Conservation (phyloP, 2,329 filamentous ascomycete genomes). For the Onygena corvina region DNA sequence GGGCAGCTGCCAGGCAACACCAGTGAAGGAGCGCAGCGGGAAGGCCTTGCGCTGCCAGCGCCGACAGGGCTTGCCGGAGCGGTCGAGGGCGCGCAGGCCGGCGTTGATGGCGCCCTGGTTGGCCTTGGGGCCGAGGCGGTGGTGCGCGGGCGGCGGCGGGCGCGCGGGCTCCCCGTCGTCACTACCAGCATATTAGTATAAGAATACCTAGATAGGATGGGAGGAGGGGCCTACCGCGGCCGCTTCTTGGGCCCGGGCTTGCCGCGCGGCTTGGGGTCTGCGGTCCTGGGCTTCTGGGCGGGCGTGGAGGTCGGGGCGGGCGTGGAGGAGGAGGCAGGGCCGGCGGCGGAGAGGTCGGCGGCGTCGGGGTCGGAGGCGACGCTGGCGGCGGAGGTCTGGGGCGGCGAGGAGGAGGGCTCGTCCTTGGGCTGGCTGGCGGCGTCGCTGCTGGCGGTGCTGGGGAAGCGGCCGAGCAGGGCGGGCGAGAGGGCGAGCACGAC, state of each 20-base stretch:
- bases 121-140: slow-evolving; percentile 90
- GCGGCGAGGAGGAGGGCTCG: slow-evolving; percentile 27
- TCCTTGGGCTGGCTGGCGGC: slow-evolving; percentile 18
- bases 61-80: slow-evolving; percentile 80
- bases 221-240: slow-evolving; percentile 58
- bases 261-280: slow-evolving; percentile 63
- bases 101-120: slow-evolving; percentile 97
- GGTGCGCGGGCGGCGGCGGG: slow-evolving; percentile 41
- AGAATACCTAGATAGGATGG: not conserved
- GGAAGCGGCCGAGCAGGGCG: slow-evolving; percentile 27
- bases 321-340: slow-evolving; percentile 29
- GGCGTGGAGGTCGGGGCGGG: slow-evolving; percentile 33
- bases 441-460: slow-evolving; percentile 13
- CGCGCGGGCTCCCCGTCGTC: slow-evolving; percentile 36
- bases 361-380: slow-evolving; percentile 18
- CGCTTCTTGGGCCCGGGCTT: slow-evolving; percentile 98
- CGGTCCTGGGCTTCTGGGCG: too few species aligned
- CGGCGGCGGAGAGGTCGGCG: slow-evolving; percentile 27
- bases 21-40: slow-evolving; percentile 82
- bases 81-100: slow-evolving; percentile 82
- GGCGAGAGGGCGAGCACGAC: slow-evolving; percentile 33
- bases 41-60: slow-evolving; percentile 80
- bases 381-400: slow-evolving; percentile 23
- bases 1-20: slow-evolving; percentile 65
- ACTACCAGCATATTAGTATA: slow-evolving; percentile 24